Conservation (phyloP, 305 asterid species). For the Fraxinus dipetala region DNA sequence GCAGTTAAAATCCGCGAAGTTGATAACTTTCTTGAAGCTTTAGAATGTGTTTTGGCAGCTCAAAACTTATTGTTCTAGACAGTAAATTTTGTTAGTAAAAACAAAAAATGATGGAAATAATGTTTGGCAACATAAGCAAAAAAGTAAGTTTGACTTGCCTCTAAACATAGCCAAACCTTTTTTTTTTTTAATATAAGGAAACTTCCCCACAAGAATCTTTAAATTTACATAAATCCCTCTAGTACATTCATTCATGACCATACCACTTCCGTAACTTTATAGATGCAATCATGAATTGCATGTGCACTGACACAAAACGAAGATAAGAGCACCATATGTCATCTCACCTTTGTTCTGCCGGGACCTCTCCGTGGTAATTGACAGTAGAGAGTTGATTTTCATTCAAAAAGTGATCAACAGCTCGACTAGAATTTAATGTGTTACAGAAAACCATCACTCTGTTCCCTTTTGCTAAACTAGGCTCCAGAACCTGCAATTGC, state of each 20-base stretch:
- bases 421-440: constrained; percentile 94
- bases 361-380: constrained; percentile 98
- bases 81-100: background rate
- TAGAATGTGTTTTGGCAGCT: background rate
- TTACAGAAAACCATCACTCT: constrained; percentile 98
- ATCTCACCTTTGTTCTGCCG: constrained; percentile 88
- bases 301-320: background rate
- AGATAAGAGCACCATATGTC: constrained; percentile 14
- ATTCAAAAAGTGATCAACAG: constrained; percentile 85
- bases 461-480: constrained; percentile 96
- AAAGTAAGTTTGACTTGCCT: background rate
- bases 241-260: background rate
- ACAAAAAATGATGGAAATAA: background rate
- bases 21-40: constrained; percentile 4
- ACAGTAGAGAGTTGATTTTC: constrained; percentile 88
- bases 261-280: background rate
- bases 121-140: background rate
- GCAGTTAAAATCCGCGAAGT: constrained; percentile 9
- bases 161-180: background rate
- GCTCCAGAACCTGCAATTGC: constrained; percentile 84
- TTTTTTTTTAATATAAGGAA: background rate
- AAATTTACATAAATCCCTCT: background rate
- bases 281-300: background rate
- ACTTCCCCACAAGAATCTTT: background rate
- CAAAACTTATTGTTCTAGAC: background rate